Conservation (phyloP, 257 asterid species). For the Penstemon barbatus region DNA sequence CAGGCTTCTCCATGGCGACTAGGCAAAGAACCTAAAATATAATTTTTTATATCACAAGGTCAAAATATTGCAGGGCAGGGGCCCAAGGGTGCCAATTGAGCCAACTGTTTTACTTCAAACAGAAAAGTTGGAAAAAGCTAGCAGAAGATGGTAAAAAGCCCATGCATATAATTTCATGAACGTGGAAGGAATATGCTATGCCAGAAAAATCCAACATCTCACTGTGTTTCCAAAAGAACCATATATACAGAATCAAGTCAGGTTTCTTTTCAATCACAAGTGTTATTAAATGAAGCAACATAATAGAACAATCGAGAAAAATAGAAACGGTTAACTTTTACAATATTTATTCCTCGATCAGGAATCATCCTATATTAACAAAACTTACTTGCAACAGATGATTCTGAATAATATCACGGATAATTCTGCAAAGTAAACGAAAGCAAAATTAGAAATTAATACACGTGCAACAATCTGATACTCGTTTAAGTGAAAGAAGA, state of each 20-base stretch:
- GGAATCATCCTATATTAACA: constrained; percentile 15
- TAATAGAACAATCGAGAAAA: not conserved
- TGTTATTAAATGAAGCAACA: not conserved
- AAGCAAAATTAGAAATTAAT: constrained; percentile 15
- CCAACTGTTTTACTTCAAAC: not conserved
- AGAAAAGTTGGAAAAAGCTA: not conserved
- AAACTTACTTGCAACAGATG: constrained; percentile 80
- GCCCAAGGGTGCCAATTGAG: not conserved
- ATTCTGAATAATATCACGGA: constrained; percentile 92
- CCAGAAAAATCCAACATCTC: too few relatives aligned
- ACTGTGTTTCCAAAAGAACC: not conserved
- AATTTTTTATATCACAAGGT: not conserved
- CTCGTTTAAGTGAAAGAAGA: constrained; percentile 16
- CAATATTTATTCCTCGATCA: not conserved
- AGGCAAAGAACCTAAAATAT: constrained; percentile 79
- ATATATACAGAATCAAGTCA: constrained; percentile 7
- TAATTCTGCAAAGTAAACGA: constrained; percentile 60
- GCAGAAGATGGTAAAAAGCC: not conserved
- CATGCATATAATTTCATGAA: not conserved
- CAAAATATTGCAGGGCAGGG: too few relatives aligned
- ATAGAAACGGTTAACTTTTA: not conserved
- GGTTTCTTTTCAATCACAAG: constrained; percentile 1
- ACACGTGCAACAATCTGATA: constrained; percentile 1
- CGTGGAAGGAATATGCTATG: too few relatives aligned
- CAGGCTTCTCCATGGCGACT: constrained; percentile 92